Evolutionary conservation across 73 alveolate species (phyloP).

Genomic region (Paramecium sonneborni): DNA sequence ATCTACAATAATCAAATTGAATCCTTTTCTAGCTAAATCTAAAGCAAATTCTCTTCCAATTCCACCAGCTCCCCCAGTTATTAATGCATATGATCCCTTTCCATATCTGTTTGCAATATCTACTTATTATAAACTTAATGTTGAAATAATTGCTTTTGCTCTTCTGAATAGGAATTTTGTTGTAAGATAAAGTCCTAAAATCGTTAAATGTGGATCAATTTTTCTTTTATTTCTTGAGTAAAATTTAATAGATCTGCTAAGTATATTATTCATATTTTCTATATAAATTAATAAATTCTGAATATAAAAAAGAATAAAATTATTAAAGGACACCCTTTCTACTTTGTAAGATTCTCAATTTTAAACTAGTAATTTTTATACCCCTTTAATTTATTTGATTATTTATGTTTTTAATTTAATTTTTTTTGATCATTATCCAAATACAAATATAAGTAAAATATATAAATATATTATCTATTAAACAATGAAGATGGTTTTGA

Average conservation of each 20-base stretch:
- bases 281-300: neutral
- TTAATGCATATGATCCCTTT: slow-evolving; percentile 73
- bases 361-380: too few species aligned
- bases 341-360: too few species aligned
- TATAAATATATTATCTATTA: neutral
- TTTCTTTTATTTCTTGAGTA: neutral
- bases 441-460: too few species aligned
- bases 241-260: neutral
- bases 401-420: too few species aligned
- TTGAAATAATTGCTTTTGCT: neutral
- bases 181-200: neutral
- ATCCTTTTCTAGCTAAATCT: slow-evolving; percentile 76
- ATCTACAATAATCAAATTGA: slow-evolving; percentile 72
- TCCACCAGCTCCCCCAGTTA: slow-evolving; percentile 87
- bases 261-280: neutral
- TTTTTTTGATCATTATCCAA: too few species aligned
- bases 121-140: neutral
- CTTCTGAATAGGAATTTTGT: neutral
- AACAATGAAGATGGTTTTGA: neutral
- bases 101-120: slow-evolving; percentile 71
- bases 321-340: too few species aligned
- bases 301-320: neutral
- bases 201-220: slow-evolving; percentile 3
- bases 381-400: too few species aligned
- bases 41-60: slow-evolving; percentile 82